These are phyloP conservation scores for Globisporangium irregulare DNA, from an alignment of 352 stramenopile species.

Conservation along the genomic window DNA sequence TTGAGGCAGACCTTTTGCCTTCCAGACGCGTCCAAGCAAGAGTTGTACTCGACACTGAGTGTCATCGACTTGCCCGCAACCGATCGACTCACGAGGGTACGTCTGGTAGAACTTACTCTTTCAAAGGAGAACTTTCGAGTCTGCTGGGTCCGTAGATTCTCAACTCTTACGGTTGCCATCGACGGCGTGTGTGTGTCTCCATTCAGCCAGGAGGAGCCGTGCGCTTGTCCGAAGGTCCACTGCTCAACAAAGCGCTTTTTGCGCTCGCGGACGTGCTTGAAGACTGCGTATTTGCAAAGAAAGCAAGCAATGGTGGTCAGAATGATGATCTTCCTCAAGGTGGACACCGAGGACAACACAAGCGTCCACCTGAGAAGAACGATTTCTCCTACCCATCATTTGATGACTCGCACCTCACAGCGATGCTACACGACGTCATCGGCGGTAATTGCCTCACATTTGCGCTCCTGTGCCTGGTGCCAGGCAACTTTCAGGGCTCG, in stretches of 20 bases:
- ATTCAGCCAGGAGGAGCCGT: slow-evolving; percentile 26
- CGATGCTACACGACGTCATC: slow-evolving; percentile 43
- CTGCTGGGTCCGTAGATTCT: neutral
- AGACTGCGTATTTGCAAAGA: neutral
- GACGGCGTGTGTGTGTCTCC: neutral
- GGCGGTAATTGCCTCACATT: slow-evolving; percentile 54
- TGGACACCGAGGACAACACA: neutral
- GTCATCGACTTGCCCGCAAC: slow-evolving; percentile 46
- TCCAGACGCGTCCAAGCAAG: slow-evolving; percentile 30
- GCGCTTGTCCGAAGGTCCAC: slow-evolving; percentile 44
- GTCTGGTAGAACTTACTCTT: no score
- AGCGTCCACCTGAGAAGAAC: neutral
- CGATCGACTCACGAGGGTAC: slow-evolving; percentile 39
- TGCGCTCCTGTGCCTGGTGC: slow-evolving; percentile 37
- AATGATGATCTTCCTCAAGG: neutral
- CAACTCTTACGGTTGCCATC: neutral
- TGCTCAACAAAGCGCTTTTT: slow-evolving; percentile 58
- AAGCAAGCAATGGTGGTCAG: neutral
- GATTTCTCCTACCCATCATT: slow-evolving; percentile 21
- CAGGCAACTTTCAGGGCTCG: slow-evolving; percentile 36
- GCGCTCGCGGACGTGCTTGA: slow-evolving; percentile 40
- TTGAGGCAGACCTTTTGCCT: slow-evolving; percentile 42
- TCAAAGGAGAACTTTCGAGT: slow-evolving; percentile 3
- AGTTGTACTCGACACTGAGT: slow-evolving; percentile 41
- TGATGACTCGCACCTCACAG: slow-evolving; percentile 33